Evolutionary conservation across 768 basidiomycete species (phyloP).

Genomic region (Lactarius trivialis): DNA sequence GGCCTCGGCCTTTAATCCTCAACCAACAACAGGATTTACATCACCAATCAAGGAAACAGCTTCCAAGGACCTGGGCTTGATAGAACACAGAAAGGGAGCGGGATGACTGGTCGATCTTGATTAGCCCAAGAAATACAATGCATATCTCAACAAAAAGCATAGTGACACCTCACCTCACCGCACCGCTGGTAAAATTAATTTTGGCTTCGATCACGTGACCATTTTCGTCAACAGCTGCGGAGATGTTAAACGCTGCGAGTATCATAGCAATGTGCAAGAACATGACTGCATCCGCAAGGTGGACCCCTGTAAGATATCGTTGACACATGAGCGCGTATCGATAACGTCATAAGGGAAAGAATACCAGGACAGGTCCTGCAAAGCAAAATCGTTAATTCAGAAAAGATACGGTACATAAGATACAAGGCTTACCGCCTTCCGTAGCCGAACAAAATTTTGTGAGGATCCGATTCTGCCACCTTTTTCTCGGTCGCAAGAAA

Average conservation of each 20-base stretch:
- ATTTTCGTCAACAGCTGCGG: constrained; percentile 25
- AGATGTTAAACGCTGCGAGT: constrained; percentile 29
- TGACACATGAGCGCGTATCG: neutral
- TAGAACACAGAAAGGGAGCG: no score
- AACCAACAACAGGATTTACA: no score
- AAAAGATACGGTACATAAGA: no score
- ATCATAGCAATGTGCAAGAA: constrained; percentile 28
- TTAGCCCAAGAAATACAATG: no score
- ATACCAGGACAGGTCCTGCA: neutral
- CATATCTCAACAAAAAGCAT: no score
- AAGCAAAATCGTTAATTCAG: neutral
- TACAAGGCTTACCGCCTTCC: constrained; percentile 52
- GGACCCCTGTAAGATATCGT: no score
- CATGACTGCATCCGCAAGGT: no score
- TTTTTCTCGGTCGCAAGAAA: constrained; percentile 24
- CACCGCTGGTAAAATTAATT: constrained; percentile 25
- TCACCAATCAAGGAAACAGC: no score
- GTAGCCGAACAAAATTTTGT: constrained; percentile 61
- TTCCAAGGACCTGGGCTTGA: no score
- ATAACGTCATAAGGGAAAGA: neutral
- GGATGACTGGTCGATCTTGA: no score
- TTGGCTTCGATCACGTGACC: constrained; percentile 26
- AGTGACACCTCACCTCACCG: no score
- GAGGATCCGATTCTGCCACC: constrained; percentile 30
- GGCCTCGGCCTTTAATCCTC: no score